Conservation (phyloP, 192 early-diverging fungal species). For the Backusella sp. region DNA sequence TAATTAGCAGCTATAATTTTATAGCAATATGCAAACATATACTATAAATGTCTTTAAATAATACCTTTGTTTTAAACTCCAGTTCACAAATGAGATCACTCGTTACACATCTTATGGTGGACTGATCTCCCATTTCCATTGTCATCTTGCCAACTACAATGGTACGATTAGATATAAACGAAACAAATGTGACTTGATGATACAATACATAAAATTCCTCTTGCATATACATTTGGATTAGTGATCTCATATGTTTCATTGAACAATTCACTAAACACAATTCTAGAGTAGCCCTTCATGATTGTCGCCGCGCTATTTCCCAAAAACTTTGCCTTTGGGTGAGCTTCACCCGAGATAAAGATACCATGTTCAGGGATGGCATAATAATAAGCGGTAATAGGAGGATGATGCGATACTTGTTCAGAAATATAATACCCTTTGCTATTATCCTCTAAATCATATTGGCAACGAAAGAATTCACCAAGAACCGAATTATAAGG, state of each 20-base stretch:
- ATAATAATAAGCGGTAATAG: conserved; percentile 82
- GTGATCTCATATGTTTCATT: conserved; percentile 77
- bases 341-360: conserved; percentile 72
- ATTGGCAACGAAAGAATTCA: conserved; percentile 83
- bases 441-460: conserved; percentile 62
- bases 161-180: neutral
- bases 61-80: conserved; percentile 86
- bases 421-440: conserved; percentile 78
- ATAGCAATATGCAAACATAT: neutral
- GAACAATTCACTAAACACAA: conserved; percentile 54
- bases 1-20: neutral
- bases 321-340: conserved; percentile 81
- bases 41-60: neutral
- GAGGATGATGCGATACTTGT: conserved; percentile 93
- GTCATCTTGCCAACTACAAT: conserved; percentile 78
- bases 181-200: neutral
- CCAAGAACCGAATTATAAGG: conserved; percentile 94
- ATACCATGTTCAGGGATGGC: conserved; percentile 78
- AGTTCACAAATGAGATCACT: conserved; percentile 74
- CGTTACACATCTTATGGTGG: conserved; percentile 65
- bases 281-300: conserved; percentile 70
- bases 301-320: conserved; percentile 89
- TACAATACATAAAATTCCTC: conserved; percentile 64
- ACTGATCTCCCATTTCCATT: conserved; percentile 82
- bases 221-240: conserved; percentile 89